phyloP scores from a whole-genome alignment of 2,329 filamentous ascomycete genomes.

The Chaetoscypha palmicola region DNA sequence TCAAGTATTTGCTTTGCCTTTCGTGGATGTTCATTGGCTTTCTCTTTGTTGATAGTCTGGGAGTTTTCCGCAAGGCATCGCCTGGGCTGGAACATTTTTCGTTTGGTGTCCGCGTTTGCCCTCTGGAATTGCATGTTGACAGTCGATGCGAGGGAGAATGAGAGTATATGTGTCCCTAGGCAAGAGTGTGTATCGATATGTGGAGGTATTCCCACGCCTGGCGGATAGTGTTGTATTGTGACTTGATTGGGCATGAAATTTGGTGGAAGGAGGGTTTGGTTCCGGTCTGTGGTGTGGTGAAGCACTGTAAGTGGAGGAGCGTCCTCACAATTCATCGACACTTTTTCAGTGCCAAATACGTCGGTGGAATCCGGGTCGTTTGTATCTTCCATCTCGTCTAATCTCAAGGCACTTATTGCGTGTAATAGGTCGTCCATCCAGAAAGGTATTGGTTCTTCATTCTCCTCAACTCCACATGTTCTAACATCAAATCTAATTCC shows the following conservation, averaged over 20 bases:
- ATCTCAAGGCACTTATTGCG: neutral
- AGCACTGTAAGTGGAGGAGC: constrained; percentile 1
- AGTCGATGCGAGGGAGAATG: constrained; percentile 2
- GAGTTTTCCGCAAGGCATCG: constrained; percentile 1
- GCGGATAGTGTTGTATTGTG: constrained; percentile 3
- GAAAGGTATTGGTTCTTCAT: constrained; percentile 1
- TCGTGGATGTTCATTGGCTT: neutral
- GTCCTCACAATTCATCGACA: neutral
- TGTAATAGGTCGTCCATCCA: constrained; percentile 3
- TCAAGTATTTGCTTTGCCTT: constrained; percentile 2
- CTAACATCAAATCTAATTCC: constrained; percentile 4
- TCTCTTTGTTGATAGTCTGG: neutral
- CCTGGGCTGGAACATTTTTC: constrained; percentile 3
- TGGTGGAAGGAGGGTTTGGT: neutral
- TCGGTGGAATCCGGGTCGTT: neutral
- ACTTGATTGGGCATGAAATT: constrained; percentile 5
- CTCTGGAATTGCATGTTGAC: constrained; percentile 5
- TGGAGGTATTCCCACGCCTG: constrained; percentile 1
- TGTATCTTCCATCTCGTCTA: neutral
- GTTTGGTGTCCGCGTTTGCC: constrained; percentile 4
- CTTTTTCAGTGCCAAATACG: too few species aligned
- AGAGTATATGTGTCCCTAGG: constrained; percentile 2
- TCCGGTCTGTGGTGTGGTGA: neutral
- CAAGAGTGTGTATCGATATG: constrained; percentile 4
- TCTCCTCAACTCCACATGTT: constrained; percentile 2